A percentile compares a stretch with the other conserved stretches of the same genome.
phyloP scores from a whole-genome alignment of 2,329 filamentous ascomycete genomes.

The Claviceps lovelessii region DNA sequence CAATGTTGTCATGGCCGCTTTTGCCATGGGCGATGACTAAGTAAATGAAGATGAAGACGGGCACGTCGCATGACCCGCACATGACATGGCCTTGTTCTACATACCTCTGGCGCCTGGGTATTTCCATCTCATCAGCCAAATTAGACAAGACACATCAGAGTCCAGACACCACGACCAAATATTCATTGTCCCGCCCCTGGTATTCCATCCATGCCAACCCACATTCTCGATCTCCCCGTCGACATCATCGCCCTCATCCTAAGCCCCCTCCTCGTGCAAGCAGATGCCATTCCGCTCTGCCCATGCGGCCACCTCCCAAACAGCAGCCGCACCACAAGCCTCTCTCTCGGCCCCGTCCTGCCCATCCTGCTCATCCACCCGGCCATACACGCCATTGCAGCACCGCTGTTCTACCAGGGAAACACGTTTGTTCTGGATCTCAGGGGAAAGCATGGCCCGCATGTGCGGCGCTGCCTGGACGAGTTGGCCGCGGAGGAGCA shows the following conservation, averaged over 20 bases:
- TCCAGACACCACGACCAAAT: too few species aligned
- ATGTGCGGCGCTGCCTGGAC: slow-evolving; percentile 14
- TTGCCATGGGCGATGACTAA: too few species aligned
- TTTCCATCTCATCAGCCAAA: too few species aligned
- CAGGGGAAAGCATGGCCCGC: slow-evolving; percentile 14
- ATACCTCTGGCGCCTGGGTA: too few species aligned
- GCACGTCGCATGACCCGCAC: too few species aligned
- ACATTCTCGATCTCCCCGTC: background rate
- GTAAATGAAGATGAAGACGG: too few species aligned
- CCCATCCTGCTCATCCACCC: slow-evolving; percentile 20
- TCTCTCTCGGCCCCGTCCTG: slow-evolving; percentile 12
- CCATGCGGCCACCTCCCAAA: slow-evolving; percentile 10
- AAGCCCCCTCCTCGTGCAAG: slow-evolving; percentile 15
- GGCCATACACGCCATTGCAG: slow-evolving; percentile 18
- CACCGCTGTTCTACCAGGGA: slow-evolving; percentile 18
- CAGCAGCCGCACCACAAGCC: slow-evolving; percentile 2
- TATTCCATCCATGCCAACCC: background rate
- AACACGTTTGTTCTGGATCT: slow-evolving; percentile 19
- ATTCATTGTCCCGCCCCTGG: background rate
- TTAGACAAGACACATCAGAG: too few species aligned
- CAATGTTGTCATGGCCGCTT: too few species aligned
- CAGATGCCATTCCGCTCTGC: slow-evolving; percentile 14
- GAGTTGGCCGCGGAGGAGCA: slow-evolving; percentile 5
- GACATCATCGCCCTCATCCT: slow-evolving; percentile 12
- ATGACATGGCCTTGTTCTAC: too few species aligned